Evolutionary conservation across 176 grass and related monocot genomes (phyloP), one percentile per base, ranked within the genome.

Genomic region (Oryza punctata): DNA sequence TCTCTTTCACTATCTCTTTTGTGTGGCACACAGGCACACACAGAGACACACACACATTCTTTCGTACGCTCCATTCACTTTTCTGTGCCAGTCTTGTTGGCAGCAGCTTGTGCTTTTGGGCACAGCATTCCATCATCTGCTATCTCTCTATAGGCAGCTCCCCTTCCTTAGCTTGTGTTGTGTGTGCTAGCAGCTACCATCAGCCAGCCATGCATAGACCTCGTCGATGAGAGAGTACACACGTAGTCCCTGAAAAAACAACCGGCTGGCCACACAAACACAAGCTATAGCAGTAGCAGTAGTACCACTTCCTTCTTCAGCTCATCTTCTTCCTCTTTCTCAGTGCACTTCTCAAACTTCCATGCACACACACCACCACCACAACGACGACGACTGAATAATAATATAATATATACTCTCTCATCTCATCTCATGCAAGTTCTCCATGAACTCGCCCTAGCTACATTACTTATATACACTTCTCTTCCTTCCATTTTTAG

Each of bases 31-130:
- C 4, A 12, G 26, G 19, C 18, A 59, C 37, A 38, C 7, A 45
- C 70, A 72, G 4, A 24, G 54, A 60, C 54, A 60, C 54, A 23
- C 19, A 61, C 57, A 47, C 85, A 47, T 87, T 82, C 85, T 46
- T 82, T 82, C 67, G 59, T 89, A 82, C 43, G 78, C 65, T 90
- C 80, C 82, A 69, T 83, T 90, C 73, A 38, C 88, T 90, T 87
- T 83, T 69, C 46, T 85, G 75, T 46, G 35, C 61, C 84, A 79
- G 75, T 78, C 32, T 65, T 77, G 78, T 74, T 81, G 69, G 46
- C 66, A 40, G 69, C 81, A 47, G 69, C 83, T 79, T 67, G 84
- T 68, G 88, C 74, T 90, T 86, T 90, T 30, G 83, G 83, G 83
- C 75, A 85, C 88, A 90, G 57, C 78, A 78, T 67, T 85, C 26